Percentiles rank a stretch among this genome's conserved stretches.
Evolutionary conservation across 495 filamentous ascomycete species (phyloP).

Genomic region (Rostrohypoxylon terebratum): DNA sequence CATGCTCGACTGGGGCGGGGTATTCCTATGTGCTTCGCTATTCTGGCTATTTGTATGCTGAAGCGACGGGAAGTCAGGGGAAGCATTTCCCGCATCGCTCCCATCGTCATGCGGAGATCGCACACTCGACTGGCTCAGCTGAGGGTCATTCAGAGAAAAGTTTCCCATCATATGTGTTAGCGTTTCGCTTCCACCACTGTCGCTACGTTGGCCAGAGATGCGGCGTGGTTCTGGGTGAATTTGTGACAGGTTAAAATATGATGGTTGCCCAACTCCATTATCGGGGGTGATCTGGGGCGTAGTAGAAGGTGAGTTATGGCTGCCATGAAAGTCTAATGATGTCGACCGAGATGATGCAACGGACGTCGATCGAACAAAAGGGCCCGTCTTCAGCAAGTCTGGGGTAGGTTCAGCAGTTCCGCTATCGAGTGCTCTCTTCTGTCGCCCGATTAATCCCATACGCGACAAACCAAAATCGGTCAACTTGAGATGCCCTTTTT

Average conservation of each 20-base stretch:
- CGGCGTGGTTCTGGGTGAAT: slow-evolving; percentile 80
- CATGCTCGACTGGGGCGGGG: slow-evolving; percentile 81
- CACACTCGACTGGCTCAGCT: slow-evolving; percentile 52
- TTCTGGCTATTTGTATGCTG: slow-evolving; percentile 70
- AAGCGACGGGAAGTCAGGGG: slow-evolving; percentile 75
- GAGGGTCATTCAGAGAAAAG: slow-evolving; percentile 79
- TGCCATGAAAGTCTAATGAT: slow-evolving; percentile 89
- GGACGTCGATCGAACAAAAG: slow-evolving; percentile 86
- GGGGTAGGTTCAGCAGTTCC: slow-evolving; percentile 81
- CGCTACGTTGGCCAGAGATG: slow-evolving; percentile 88
- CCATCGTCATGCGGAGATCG: slow-evolving; percentile 70
- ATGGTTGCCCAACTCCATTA: slow-evolving; percentile 79
- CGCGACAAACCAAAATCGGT: slow-evolving; percentile 97
- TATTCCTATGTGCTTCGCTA: slow-evolving; percentile 57
- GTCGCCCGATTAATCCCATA: slow-evolving; percentile 96
- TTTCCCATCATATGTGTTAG: slow-evolving; percentile 85
- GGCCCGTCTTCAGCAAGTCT: slow-evolving; percentile 90
- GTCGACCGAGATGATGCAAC: slow-evolving; percentile 94
- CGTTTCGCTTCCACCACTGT: slow-evolving; percentile 88
- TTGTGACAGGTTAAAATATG: slow-evolving; percentile 86
- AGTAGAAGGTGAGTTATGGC: slow-evolving; percentile 75
- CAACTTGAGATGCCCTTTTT: slow-evolving; percentile 94
- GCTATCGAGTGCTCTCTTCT: slow-evolving; percentile 89
- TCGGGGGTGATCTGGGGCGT: slow-evolving; percentile 94
- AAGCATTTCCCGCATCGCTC: slow-evolving; percentile 65